Evolutionary conservation across 345 rosid species (phyloP).

Genomic region (Populus pruinosa): DNA sequence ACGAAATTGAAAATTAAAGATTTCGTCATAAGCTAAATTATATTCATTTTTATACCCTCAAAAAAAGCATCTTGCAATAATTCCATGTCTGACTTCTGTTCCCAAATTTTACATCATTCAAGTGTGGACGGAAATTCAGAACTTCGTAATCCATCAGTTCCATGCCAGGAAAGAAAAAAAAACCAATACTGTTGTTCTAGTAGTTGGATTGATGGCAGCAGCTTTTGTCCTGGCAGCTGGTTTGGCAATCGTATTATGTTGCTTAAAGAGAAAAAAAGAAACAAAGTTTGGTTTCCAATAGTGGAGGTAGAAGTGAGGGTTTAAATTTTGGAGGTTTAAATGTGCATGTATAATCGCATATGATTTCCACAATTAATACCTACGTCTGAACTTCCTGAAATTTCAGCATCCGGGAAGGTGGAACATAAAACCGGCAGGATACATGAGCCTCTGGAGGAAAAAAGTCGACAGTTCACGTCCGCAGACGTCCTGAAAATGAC

Average conservation of each 20-base stretch:
- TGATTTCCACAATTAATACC: not conserved
- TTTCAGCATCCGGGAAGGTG: not conserved
- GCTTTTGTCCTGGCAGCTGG: slow-evolving; percentile 22
- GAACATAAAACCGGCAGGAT: not conserved
- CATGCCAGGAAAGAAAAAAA: slow-evolving; percentile 24
- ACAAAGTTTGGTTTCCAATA: not conserved
- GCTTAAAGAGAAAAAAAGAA: slow-evolving; percentile 21
- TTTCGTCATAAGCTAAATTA: no score
- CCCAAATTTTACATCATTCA: not conserved
- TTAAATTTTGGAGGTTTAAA: no score
- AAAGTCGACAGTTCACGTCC: slow-evolving; percentile 29
- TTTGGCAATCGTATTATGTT: slow-evolving; percentile 17
- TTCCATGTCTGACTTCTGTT: no score
- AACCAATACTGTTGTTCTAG: slow-evolving; percentile 10
- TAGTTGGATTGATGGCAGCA: slow-evolving; percentile 26
- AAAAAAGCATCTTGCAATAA: no score
- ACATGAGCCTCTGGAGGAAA: slow-evolving; percentile 5
- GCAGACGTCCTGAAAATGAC: slow-evolving; percentile 37
- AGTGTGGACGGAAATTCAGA: slow-evolving; percentile 31
- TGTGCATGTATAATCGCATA: not conserved
- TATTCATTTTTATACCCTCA: no score
- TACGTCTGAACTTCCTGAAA: not conserved
- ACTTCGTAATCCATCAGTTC: slow-evolving; percentile 13
- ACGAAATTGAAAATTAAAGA: no score
- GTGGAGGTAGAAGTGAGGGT: no score